These are phyloP conservation scores for Malus hybrid DNA, from an alignment of 331 rosid species.

Conservation along the genomic window DNA sequence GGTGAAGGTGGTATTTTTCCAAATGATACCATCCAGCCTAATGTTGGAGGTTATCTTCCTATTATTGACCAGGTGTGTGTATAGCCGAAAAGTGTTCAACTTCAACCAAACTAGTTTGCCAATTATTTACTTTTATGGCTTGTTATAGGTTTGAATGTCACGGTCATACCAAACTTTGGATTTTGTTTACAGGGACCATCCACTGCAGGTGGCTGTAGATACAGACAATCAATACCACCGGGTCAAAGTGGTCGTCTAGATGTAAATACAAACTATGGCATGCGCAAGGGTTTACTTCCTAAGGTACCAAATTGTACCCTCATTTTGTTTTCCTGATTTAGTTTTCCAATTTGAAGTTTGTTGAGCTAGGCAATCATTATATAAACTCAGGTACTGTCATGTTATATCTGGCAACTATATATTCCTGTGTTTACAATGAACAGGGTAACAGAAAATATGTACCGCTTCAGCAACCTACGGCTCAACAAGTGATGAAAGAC, in stretches of 20 bases:
- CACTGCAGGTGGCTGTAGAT: conserved; percentile 7
- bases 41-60: conserved; percentile 16
- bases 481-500: conserved; percentile 11
- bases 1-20: conserved; percentile 17
- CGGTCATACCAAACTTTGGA: not conserved
- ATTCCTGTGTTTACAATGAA: not conserved
- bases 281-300: conserved; percentile 14
- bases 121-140: not conserved
- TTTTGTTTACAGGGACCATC: not conserved
- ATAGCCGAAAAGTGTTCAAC: not conserved
- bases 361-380: no score
- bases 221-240: conserved; percentile 12
- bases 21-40: not conserved
- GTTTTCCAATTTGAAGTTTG: no score
- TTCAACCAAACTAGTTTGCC: not conserved
- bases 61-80: conserved; percentile 7
- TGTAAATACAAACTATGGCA: conserved; percentile 4
- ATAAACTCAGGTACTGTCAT: not conserved
- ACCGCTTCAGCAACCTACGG: conserved; percentile 8
- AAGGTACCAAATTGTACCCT: not conserved
- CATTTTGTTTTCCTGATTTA: not conserved
- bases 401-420: not conserved
- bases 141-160: not conserved
- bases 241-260: conserved; percentile 6
- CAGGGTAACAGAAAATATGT: conserved; percentile 12